phyloP scores from a whole-genome alignment of 192 early-diverging fungal genomes.

The Anaeromyces robustus region DNA sequence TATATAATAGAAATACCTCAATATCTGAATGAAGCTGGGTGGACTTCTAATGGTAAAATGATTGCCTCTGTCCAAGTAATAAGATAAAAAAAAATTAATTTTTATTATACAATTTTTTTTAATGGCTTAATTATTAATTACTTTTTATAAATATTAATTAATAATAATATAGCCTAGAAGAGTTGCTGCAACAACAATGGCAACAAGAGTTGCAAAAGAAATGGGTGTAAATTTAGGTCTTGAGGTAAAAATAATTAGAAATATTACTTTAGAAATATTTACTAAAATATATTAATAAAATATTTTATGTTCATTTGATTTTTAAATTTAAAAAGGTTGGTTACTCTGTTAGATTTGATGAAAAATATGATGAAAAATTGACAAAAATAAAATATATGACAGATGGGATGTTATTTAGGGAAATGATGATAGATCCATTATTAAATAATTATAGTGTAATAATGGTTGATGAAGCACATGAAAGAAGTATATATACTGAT shows the following conservation, averaged over 20 bases:
- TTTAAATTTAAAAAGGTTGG: constrained; percentile 28
- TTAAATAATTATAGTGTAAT: constrained; percentile 54
- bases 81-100: not conserved
- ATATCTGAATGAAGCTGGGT: constrained; percentile 59
- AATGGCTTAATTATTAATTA: too few relatives aligned
- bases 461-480: constrained; percentile 70
- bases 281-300: too few relatives aligned
- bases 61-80: constrained; percentile 61
- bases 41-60: constrained; percentile 37
- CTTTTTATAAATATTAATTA: too few relatives aligned
- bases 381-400: constrained; percentile 72
- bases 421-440: constrained; percentile 58
- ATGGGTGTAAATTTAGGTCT: constrained; percentile 45
- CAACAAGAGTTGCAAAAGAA: constrained; percentile 60
- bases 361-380: constrained; percentile 25
- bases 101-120: too few relatives aligned
- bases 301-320: not conserved
- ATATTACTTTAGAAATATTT: too few relatives aligned
- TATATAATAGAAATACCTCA: constrained; percentile 53
- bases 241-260: constrained; percentile 16
- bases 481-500: constrained; percentile 57
- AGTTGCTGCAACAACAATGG: constrained; percentile 56
- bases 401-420: constrained; percentile 69
- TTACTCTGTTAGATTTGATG: constrained; percentile 64
- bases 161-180: constrained; percentile 40